These are phyloP conservation scores for Boletus subparvulus DNA, from an alignment of 768 basidiomycete species.

Conservation along the genomic window DNA sequence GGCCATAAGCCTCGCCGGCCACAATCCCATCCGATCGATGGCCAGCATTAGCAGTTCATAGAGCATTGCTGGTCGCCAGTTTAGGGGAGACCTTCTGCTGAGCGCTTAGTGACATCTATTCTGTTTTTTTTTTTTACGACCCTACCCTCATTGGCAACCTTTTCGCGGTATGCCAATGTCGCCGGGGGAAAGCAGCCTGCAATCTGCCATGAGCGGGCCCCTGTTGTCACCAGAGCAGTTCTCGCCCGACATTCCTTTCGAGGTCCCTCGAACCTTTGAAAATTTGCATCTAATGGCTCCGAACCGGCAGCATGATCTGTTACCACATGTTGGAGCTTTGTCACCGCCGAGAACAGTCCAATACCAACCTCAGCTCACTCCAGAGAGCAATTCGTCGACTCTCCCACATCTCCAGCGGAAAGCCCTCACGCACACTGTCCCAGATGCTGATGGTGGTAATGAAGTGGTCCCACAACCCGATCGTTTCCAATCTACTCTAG, in stretches of 20 bases:
- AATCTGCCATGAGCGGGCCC: background rate
- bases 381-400: background rate
- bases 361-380: background rate
- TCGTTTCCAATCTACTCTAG: too few species aligned
- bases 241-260: background rate
- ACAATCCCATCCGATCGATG: slow-evolving; percentile 2
- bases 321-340: too few species aligned
- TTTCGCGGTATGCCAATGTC: background rate
- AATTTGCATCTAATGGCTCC: background rate
- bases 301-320: background rate
- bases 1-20: slow-evolving; percentile 7
- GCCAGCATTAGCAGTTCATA: slow-evolving; percentile 9
- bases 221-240: background rate
- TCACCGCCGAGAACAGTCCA: background rate
- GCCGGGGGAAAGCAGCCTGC: background rate
- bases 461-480: too few species aligned
- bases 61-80: slow-evolving; percentile 3
- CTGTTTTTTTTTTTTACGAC: background rate
- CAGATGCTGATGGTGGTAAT: background rate
- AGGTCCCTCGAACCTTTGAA: background rate
- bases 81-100: slow-evolving; percentile 2
- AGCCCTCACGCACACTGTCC: too few species aligned
- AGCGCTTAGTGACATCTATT: background rate
- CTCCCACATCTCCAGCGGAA: background rate
- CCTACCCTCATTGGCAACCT: background rate